phyloP scores from a whole-genome alignment of 2,329 filamentous ascomycete species.

The Akanthomyces lecanii region DNA sequence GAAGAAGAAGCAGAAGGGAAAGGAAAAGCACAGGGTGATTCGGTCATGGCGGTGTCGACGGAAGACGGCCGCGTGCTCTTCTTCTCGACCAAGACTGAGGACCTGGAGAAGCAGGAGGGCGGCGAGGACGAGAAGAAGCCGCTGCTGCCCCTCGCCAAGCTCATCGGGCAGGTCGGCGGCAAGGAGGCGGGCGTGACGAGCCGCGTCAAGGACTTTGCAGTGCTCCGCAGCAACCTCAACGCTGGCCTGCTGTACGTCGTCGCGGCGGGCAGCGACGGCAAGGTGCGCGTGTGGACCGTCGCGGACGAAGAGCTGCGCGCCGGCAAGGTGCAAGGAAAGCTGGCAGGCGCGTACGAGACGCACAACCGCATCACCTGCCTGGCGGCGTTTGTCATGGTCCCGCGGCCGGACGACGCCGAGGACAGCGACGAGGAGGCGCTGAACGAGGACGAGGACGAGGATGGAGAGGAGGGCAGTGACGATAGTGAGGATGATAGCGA shows the following conservation, averaged over 20 bases:
- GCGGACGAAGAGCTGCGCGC: constrained; percentile 36
- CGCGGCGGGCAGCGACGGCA: constrained; percentile 80
- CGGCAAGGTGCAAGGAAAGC: constrained; percentile 48
- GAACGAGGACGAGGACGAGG: constrained; percentile 31
- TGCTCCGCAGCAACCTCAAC: constrained; percentile 46
- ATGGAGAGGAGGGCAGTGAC: constrained; percentile 35
- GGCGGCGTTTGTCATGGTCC: constrained; percentile 79
- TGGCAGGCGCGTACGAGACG: constrained; percentile 78
- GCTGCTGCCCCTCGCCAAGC: constrained; percentile 53
- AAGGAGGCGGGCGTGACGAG: constrained; percentile 60
- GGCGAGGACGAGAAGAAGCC: constrained; percentile 30
- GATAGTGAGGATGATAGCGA: constrained; percentile 30
- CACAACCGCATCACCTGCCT: constrained; percentile 87
- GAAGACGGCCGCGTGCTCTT: constrained; percentile 87
- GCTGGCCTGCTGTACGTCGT: constrained; percentile 52
- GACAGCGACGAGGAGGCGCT: constrained; percentile 49
- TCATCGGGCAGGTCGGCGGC: constrained; percentile 76
- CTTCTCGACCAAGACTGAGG: constrained; percentile 62
- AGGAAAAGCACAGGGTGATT: constrained; percentile 26
- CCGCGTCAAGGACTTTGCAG: constrained; percentile 84
- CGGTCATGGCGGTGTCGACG: constrained; percentile 71
- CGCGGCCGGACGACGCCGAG: constrained; percentile 56
- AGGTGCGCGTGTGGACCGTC: constrained; percentile 73
- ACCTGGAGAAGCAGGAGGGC: constrained; percentile 40
- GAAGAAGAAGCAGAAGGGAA: too few species aligned